These are phyloP conservation scores for Plasmodium reichenowi DNA, from an alignment of 169 alveolate species.

Conservation along the genomic window DNA sequence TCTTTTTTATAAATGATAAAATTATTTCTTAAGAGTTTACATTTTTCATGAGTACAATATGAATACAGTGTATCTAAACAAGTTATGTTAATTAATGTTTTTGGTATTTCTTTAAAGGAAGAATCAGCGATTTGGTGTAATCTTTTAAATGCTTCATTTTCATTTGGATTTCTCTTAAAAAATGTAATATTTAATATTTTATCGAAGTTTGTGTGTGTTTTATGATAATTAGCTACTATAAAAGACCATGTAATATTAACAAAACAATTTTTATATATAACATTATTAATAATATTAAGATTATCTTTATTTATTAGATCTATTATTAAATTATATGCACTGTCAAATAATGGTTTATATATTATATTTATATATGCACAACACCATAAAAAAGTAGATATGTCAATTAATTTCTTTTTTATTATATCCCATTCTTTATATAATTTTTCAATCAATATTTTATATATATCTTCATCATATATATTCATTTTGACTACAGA, in stretches of 20 bases:
- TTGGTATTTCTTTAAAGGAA: conserved; percentile 42
- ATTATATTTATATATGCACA: conserved; percentile 63
- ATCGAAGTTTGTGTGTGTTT: conserved; percentile 7
- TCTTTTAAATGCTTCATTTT: conserved; percentile 56
- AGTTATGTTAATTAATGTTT: conserved; percentile 11
- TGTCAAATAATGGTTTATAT: conserved; percentile 54
- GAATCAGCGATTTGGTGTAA: conserved; percentile 68
- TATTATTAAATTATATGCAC: conserved; percentile 1
- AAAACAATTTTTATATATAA: conserved; percentile 42
- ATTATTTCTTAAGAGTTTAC: conserved; percentile 44
- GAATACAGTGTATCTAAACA: conserved; percentile 23
- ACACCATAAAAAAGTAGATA: conserved; percentile 61
- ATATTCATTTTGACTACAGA: conserved; percentile 68
- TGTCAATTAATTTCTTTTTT: conserved; percentile 29
- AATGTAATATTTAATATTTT: conserved; percentile 48
- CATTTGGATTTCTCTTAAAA: conserved; percentile 39
- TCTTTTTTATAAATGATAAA: conserved; percentile 60
- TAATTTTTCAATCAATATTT: conserved; percentile 35
- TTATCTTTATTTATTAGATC: not conserved
- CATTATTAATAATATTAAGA: not conserved
- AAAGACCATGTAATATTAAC: conserved; percentile 65
- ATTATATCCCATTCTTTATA: conserved; percentile 57
- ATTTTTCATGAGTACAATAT: conserved; percentile 62
- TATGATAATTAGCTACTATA: conserved; percentile 65
- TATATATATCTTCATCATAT: conserved; percentile 46